Percentiles rank a stretch among this genome's conserved stretches.
phyloP scores from a whole-genome alignment of 495 filamentous ascomycete species.

The Corynascus novoguineensis region DNA sequence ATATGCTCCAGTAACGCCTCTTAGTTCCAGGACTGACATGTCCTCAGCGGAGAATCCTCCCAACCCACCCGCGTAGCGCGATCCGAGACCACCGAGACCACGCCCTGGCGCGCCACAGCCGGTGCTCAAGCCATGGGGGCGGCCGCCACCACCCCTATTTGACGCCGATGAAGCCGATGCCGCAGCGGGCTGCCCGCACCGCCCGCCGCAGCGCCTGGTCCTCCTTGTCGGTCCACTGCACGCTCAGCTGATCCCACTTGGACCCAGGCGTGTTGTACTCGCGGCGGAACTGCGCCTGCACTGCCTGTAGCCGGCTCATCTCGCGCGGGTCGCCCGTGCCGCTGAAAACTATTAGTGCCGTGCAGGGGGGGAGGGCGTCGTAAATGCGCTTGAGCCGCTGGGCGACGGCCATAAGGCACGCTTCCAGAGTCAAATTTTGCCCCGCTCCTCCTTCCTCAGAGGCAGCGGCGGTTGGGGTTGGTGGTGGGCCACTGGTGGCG shows the following conservation, averaged over 20 bases:
- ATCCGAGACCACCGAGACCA: background rate
- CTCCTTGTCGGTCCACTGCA: conserved; percentile 88
- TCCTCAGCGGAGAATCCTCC: background rate
- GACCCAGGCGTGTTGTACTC: conserved; percentile 65
- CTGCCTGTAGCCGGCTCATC: conserved; percentile 62
- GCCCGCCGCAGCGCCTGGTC: conserved; percentile 72
- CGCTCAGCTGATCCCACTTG: conserved; percentile 81
- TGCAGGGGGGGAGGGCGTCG: conserved; percentile 71
- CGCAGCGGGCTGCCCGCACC: conserved; percentile 61
- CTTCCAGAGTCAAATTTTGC: conserved; percentile 48
- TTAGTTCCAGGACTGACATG: too few relatives aligned
- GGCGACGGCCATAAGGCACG: conserved; percentile 39
- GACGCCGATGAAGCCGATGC: conserved; percentile 76
- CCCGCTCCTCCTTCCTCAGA: too few relatives aligned
- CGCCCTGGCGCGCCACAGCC: background rate
- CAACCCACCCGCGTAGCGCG: background rate
- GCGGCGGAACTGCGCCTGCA: conserved; percentile 66
- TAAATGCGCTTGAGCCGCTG: conserved; percentile 63
- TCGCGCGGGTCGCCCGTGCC: conserved; percentile 84
- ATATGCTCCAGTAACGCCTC: too few relatives aligned
- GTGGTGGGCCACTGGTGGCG: conserved; percentile 13
- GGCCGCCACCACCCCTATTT: conserved; percentile 42
- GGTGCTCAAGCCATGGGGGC: background rate
- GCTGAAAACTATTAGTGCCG: conserved; percentile 80
- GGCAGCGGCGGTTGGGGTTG: conserved; percentile 10